Percentiles rank a stretch among this genome's conserved stretches.
Conservation (phyloP, 2,329 filamentous ascomycete genomes). For the Fusarium albidum region DNA sequence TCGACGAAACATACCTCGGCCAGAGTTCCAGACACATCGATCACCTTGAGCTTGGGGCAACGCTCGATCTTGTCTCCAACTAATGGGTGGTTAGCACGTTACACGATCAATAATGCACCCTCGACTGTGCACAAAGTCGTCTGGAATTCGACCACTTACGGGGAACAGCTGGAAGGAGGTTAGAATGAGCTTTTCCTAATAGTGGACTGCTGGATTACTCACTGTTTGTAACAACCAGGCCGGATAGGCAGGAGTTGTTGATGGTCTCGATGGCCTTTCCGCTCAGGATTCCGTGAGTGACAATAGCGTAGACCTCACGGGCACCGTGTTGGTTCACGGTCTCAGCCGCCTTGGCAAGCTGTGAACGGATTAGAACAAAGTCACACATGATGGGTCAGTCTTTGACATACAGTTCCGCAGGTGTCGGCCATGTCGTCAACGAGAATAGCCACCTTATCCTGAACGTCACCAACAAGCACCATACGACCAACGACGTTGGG, state of each 20-base stretch:
- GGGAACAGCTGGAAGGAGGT: slow-evolving; percentile 47
- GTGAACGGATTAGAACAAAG: slow-evolving; percentile 15
- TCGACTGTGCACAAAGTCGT: background rate
- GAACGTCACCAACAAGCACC: slow-evolving; percentile 93
- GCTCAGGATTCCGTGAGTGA: slow-evolving; percentile 91
- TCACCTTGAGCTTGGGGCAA: slow-evolving; percentile 85
- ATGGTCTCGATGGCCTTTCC: slow-evolving; percentile 88
- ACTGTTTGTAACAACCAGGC: slow-evolving; percentile 89
- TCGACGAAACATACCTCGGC: slow-evolving; percentile 57
- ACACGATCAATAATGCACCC: too few relatives aligned
- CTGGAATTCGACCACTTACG: slow-evolving; percentile 29
- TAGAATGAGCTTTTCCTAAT: slow-evolving; percentile 23
- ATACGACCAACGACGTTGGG: slow-evolving; percentile 89
- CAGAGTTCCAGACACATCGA: slow-evolving; percentile 87
- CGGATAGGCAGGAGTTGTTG: slow-evolving; percentile 78
- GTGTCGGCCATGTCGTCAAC: slow-evolving; percentile 99
- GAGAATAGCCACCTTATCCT: slow-evolving; percentile 90
- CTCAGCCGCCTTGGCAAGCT: slow-evolving; percentile 81
- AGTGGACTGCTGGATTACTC: slow-evolving; percentile 35
- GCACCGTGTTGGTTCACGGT: slow-evolving; percentile 89
- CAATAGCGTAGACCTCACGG: slow-evolving; percentile 88
- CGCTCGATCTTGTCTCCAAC: slow-evolving; percentile 79
- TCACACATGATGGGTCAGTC: background rate
- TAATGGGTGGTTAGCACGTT: slow-evolving; percentile 26
- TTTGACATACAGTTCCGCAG: slow-evolving; percentile 73